Base-by-base conservation (phyloP, 805 yeast genomes). In the Blastobotrys chiropterorum region DNA sequence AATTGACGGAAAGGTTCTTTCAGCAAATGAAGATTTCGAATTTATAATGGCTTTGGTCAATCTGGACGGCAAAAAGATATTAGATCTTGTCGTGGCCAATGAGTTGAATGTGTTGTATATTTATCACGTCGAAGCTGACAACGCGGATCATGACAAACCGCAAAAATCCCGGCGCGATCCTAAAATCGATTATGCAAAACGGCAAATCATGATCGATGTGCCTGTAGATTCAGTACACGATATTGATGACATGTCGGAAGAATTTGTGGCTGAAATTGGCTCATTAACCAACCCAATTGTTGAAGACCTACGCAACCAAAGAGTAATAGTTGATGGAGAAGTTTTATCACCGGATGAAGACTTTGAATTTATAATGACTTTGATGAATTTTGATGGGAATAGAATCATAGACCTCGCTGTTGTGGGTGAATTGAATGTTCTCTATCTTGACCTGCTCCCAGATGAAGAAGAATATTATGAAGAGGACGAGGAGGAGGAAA, bases 391-490 rank as follows among this genome's bases (percentile, higher is more conserved):
- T 8, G 21, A 43, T 5, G 20, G 13, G 8, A 20, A 43, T 43
- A 17, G 7, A 17, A 43, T 43, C 20, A 21, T 21, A 17, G 22
- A 43, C 22, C 5, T 17, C 7, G 46, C 8, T 3, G 46, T 20
- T 21, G 30, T 14, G 14, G 4, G 17, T 17, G 46, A 43, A 14
- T 17, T 14, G 22, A 21, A 21, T 16, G 13, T n/a, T 5, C 5
- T 43, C 3, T 14, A 17, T 14, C 15, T 43, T 17, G 15, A 17
- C 8, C 15, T 43, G 7, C 19, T 16, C 30, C 15, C 3, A 13
- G 46, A 43, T 13, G 46, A 17, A 3, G 46, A 43, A 43, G 46
- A 43, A 17, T 8, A 43, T 13, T 11, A 17, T 8, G 46, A 43
- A 43, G 46, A 43, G 14, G 46, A 43, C 6, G 46, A 17, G 5